phyloP scores from a whole-genome alignment of 2,329 filamentous ascomycete species.

The Alternaria tenuissima region DNA sequence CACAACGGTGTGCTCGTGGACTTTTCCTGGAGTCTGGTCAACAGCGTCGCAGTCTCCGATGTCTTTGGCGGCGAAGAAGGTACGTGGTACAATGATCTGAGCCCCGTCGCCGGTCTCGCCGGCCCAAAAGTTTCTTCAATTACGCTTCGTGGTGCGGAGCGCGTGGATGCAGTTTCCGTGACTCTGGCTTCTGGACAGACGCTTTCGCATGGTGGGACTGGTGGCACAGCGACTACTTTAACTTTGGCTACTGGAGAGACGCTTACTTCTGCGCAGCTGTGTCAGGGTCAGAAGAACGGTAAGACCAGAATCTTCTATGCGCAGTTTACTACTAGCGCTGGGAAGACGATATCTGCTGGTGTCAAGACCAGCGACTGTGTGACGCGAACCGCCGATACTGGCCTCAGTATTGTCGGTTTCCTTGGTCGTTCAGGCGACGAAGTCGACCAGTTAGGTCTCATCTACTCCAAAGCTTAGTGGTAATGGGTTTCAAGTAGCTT shows the following conservation, averaged over 20 bases:
- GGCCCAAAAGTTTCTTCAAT: slow-evolving; percentile 51
- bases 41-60: slow-evolving; percentile 36
- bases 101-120: slow-evolving; percentile 45
- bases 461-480: slow-evolving; percentile 28
- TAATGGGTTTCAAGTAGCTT: not conserved
- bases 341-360: slow-evolving; percentile 58
- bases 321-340: slow-evolving; percentile 61
- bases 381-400: slow-evolving; percentile 57
- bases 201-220: slow-evolving; percentile 63
- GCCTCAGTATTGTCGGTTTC: slow-evolving; percentile 64
- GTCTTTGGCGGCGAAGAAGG: slow-evolving; percentile 61
- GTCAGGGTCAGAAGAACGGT: slow-evolving; percentile 57
- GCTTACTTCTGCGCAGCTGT: slow-evolving; percentile 60
- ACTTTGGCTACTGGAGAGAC: slow-evolving; percentile 58
- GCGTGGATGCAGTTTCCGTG: slow-evolving; percentile 62
- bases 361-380: slow-evolving; percentile 58
- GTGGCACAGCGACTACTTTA: slow-evolving; percentile 57
- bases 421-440: slow-evolving; percentile 63
- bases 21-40: slow-evolving; percentile 49
- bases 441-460: slow-evolving; percentile 61
- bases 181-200: slow-evolving; percentile 59
- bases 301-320: slow-evolving; percentile 66
- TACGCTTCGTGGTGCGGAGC: slow-evolving; percentile 57
- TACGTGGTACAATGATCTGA: slow-evolving; percentile 65
- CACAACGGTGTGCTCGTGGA: slow-evolving; percentile 71